Evolutionary conservation across 2,329 filamentous ascomycete species (phyloP).

Genomic region (Aspergillus sclerotialis): DNA sequence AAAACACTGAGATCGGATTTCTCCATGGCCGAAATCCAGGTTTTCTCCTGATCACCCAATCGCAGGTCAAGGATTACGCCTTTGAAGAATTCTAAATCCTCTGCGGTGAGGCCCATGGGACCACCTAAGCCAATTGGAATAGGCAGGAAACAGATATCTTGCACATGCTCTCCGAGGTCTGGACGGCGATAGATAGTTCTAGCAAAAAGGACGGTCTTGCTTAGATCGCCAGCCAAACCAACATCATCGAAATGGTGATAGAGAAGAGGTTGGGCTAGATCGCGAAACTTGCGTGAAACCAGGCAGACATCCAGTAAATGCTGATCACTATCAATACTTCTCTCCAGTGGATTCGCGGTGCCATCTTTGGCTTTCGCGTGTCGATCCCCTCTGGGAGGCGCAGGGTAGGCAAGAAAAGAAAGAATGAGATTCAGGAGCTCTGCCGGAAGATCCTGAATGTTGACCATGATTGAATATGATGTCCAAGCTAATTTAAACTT

Average conservation of each 20-base stretch:
- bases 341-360: too few species aligned
- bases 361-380: neutral
- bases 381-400: neutral
- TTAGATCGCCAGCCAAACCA: too few species aligned
- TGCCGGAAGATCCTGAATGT: constrained; percentile 11
- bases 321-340: too few species aligned
- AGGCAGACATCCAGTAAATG: constrained; percentile 12
- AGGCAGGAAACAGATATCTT: constrained; percentile 4
- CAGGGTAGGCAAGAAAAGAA: constrained; percentile 3
- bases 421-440: constrained; percentile 15
- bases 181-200: constrained; percentile 10
- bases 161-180: constrained; percentile 12
- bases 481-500: too few species aligned
- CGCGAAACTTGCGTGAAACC: constrained; percentile 13
- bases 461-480: constrained; percentile 13
- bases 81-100: constrained; percentile 6
- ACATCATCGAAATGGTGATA: constrained; percentile 11
- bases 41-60: constrained; percentile 8
- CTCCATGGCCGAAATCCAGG: constrained; percentile 9
- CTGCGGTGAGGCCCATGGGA: neutral
- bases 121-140: neutral
- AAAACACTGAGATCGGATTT: constrained; percentile 8
- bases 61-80: constrained; percentile 5
- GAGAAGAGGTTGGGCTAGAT: constrained; percentile 16
- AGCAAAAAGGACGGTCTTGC: constrained; percentile 7